These are phyloP conservation scores for Fraxinus xanthoxyloides DNA, from an alignment of 305 asterid genomes.

Conservation along the genomic window DNA sequence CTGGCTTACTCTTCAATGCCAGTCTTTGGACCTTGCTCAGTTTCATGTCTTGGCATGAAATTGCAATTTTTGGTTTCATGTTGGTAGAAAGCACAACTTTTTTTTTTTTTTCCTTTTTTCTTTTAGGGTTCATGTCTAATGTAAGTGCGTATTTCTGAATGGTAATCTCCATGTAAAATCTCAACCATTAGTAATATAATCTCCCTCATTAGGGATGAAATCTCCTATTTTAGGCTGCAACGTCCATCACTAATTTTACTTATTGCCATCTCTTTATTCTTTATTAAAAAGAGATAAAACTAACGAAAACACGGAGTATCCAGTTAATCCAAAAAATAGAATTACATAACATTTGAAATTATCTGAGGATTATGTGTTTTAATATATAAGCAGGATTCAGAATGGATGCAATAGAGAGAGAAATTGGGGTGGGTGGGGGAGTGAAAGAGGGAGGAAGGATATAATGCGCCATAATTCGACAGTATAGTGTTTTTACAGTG, in stretches of 20 bases:
- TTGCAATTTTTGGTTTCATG: background rate
- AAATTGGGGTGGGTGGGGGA: background rate
- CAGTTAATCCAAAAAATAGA: background rate
- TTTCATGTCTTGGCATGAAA: background rate
- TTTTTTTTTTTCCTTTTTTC: background rate
- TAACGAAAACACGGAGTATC: background rate
- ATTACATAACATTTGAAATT: background rate
- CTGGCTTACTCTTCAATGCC: background rate
- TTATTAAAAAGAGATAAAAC: background rate
- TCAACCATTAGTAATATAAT: background rate
- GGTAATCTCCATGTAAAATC: background rate
- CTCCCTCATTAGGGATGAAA: background rate
- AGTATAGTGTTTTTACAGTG: background rate
- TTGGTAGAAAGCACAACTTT: background rate
- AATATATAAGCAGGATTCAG: background rate
- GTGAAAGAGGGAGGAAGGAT: background rate
- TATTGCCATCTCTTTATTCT: background rate
- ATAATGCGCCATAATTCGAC: background rate
- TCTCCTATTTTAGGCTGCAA: background rate
- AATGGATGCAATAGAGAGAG: background rate
- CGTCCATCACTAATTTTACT: background rate
- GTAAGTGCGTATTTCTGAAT: background rate
- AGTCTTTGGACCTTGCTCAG: background rate
- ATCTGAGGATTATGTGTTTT: background rate
- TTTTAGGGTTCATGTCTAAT: background rate